Percentiles rank a stretch among this genome's conserved stretches.
Evolutionary conservation across 345 rosid species (phyloP).

Genomic region (Abelmoschus esculentus): DNA sequence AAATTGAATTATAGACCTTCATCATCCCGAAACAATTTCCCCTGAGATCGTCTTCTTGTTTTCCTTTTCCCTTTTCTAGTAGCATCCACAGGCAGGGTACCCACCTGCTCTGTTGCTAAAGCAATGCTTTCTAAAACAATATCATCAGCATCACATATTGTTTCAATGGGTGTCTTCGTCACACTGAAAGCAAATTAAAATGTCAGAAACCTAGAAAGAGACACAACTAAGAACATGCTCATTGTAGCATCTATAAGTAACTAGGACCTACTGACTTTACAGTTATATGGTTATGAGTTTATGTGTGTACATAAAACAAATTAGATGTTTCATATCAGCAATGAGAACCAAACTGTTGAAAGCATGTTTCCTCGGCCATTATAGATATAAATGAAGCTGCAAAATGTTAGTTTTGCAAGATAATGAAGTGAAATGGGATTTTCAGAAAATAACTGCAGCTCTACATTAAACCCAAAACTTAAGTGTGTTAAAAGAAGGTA

Average conservation of each 20-base stretch:
- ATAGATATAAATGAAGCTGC: neutral
- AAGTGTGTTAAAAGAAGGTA: slow-evolving; percentile 1
- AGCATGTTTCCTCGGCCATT: neutral
- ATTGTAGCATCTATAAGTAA: neutral
- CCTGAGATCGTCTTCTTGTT: slow-evolving; percentile 22
- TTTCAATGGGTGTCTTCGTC: slow-evolving; percentile 22
- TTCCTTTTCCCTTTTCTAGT: slow-evolving; percentile 38
- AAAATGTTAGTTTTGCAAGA: slow-evolving; percentile 1
- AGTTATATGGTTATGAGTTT: neutral
- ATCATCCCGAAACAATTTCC: neutral
- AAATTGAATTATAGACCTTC: neutral
- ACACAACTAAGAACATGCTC: slow-evolving; percentile 9
- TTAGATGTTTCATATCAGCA: neutral
- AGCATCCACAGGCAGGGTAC: slow-evolving; percentile 18
- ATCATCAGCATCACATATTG: slow-evolving; percentile 18
- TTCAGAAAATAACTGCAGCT: neutral
- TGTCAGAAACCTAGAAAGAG: slow-evolving; percentile 6
- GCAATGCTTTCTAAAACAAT: slow-evolving; percentile 19
- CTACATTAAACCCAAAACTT: neutral
- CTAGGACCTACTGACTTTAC: neutral
- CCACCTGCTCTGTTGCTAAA: slow-evolving; percentile 23
- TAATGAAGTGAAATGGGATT: neutral
- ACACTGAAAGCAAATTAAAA: slow-evolving; percentile 33
- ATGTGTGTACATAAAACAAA: neutral
- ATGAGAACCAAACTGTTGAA: neutral